Conservation (phyloP, 352 stramenopile species). For the Phytopythium delawarense region DNA sequence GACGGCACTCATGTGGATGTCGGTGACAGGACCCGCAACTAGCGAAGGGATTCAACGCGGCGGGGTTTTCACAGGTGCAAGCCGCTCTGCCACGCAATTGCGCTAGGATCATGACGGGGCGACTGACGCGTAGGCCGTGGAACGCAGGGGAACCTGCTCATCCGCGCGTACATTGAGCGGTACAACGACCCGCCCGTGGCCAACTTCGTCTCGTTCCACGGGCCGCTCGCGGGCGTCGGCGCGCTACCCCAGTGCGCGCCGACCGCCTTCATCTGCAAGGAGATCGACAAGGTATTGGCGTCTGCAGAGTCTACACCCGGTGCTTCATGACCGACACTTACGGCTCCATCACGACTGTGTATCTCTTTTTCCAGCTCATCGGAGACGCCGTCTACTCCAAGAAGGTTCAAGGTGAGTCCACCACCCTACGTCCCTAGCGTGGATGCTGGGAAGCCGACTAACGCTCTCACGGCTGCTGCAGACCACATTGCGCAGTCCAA, state of each 20-base stretch:
- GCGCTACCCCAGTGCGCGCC: slow-evolving; percentile 88
- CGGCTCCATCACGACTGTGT: neutral
- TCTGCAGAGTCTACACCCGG: neutral
- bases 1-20: neutral
- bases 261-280: slow-evolving; percentile 80
- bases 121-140: neutral
- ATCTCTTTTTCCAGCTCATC: slow-evolving; percentile 56
- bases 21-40: slow-evolving; percentile 69
- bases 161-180: slow-evolving; percentile 91
- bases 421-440: neutral
- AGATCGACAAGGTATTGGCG: slow-evolving; percentile 55
- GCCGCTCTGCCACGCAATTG: neutral
- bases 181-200: slow-evolving; percentile 91
- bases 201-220: slow-evolving; percentile 92
- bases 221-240: slow-evolving; percentile 87
- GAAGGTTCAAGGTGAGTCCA: slow-evolving; percentile 62
- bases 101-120: neutral
- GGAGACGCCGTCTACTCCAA: slow-evolving; percentile 83
- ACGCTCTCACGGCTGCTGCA: slow-evolving; percentile 13
- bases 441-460: neutral
- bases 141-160: slow-evolving; percentile 87
- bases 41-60: slow-evolving; percentile 88
- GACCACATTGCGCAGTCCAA: slow-evolving; percentile 88
- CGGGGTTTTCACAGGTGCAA: slow-evolving; percentile 89
- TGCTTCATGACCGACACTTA: neutral